Evolutionary conservation across 257 asterid genomes (phyloP), one percentile per base, ranked within the genome.

Genomic region (Solanum tarijense): DNA sequence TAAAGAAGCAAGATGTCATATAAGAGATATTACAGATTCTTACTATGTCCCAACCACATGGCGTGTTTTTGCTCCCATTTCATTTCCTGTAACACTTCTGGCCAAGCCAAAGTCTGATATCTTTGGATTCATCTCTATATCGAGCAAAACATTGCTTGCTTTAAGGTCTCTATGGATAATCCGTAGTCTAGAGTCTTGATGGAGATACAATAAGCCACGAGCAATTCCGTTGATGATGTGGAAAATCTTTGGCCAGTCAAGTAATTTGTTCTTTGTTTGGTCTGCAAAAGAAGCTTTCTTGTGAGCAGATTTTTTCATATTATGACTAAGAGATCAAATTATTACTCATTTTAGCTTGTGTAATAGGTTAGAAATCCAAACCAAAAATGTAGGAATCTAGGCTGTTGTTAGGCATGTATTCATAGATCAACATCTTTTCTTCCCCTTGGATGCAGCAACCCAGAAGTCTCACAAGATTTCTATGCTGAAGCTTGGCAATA

Each of bases 71-170:
- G 88, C 89, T 27, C 88, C 91, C 16, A 89, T 73, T 60, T 90
- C 90, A 38, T 90, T 90, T 48, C 90, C 91, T 39, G 84, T 38
- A n/a, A 88, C 88, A 46, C 81, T 60, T 88, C 88, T 32, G 2
- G 91, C 91, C 35, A 88, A 41, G 39, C 91, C 91, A 35, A 90
- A 90, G 62, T 90, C 91, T 23, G 91, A 90, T 86, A 90, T 90
- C 83, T 90, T 90, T 6, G 91, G 91, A 66, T 88, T 90, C 91
- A 90, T 88, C 1, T 88, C 90, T 39, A 52, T 58, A 46, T 90
- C 91, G 29, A 90, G 83, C 79, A 90, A 74, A 86, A 90, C 85
- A 34, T 90, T 90, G 88, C 88, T 90, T 41, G 86, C 91, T 74
- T 87, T 89, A 68, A 89, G 91, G 86, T 89, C 91, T n/a, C 91